Evolutionary conservation across 2,329 filamentous ascomycete species (phyloP).

Genomic region (Phialophora tarda): DNA sequence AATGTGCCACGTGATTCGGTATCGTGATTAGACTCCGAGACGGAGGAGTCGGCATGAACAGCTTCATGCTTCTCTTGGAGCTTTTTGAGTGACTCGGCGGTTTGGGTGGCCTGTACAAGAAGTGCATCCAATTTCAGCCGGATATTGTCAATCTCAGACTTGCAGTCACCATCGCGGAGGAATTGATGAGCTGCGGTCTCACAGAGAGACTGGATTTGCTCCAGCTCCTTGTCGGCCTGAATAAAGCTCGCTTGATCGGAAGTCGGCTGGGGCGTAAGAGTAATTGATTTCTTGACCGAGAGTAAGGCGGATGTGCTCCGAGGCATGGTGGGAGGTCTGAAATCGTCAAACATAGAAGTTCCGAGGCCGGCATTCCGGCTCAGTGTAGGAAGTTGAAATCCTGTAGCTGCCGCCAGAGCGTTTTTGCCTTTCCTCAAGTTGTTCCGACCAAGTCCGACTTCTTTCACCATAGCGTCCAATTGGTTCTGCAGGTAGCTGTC

Average conservation of each 20-base stretch:
- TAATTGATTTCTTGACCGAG: conserved; percentile 18
- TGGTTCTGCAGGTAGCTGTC: conserved; percentile 83
- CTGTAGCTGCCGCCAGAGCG: conserved; percentile 67
- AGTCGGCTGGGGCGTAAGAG: not conserved
- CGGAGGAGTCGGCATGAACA: conserved; percentile 32
- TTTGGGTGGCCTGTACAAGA: conserved; percentile 63
- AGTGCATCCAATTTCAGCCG: conserved; percentile 69
- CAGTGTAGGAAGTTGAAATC: conserved; percentile 34
- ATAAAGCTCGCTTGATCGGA: conserved; percentile 69
- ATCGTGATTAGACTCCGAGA: conserved; percentile 17
- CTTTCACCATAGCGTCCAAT: conserved; percentile 81
- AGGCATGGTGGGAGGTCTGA: conserved; percentile 20
- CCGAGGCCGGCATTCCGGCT: conserved; percentile 13
- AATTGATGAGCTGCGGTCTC: conserved; percentile 89
- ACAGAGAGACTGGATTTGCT: conserved; percentile 79
- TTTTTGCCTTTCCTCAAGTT: conserved; percentile 85
- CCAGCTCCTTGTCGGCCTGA: conserved; percentile 75
- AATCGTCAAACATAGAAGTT: conserved; percentile 21
- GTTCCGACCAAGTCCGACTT: conserved; percentile 79
- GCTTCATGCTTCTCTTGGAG: conserved; percentile 52
- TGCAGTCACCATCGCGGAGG: conserved; percentile 83
- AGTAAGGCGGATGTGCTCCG: conserved; percentile 25
- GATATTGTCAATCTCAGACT: conserved; percentile 74
- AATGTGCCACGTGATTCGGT: conserved; percentile 22
- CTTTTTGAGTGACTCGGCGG: conserved; percentile 62